Conservation (phyloP, 78 protist species). For the Chrysochromulina tobinii region DNA sequence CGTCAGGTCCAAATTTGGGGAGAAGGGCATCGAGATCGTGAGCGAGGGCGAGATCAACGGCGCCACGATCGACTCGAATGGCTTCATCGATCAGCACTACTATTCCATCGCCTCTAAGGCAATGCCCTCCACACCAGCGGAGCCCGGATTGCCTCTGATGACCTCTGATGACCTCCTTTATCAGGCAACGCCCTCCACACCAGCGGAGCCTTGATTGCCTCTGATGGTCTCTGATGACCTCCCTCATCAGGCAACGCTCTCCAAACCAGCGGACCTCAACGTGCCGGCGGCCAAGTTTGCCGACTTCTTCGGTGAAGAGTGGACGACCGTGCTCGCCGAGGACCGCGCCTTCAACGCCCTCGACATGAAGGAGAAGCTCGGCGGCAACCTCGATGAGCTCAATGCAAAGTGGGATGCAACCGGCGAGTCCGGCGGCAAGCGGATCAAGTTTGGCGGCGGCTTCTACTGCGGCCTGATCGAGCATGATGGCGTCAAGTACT, state of each 20-base stretch:
- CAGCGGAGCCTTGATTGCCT: not conserved
- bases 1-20: not conserved
- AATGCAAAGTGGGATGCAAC: not conserved
- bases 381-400: not conserved
- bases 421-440: no score
- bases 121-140: no score
- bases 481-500: no score
- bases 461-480: no score
- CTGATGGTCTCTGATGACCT: no score
- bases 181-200: no score
- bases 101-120: constrained; percentile 32
- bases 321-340: not conserved
- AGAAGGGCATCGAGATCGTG: not conserved
- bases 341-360: not conserved
- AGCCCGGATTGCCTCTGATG: no score
- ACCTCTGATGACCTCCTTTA: no score
- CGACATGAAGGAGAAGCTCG: not conserved
- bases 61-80: not conserved
- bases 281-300: not conserved
- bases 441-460: no score
- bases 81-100: constrained; percentile 40
- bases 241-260: no score
- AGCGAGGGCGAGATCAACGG: not conserved
- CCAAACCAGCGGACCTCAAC: not conserved
- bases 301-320: not conserved